Base-by-base conservation (phyloP, 2,329 filamentous ascomycete species). In the Periglandula ipomoeae region DNA sequence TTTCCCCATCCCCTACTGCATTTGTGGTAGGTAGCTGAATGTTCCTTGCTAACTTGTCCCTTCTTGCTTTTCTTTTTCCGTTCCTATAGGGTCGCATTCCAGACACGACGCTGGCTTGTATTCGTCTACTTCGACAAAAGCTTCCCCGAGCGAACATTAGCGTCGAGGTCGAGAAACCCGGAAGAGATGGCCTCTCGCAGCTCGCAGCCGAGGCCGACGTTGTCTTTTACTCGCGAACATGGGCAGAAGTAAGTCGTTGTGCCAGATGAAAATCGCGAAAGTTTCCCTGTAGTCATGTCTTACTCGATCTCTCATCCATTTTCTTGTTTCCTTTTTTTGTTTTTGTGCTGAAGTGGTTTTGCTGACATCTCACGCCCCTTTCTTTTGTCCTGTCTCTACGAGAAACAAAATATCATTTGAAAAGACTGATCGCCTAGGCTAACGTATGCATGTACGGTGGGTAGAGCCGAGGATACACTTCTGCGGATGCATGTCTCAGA, bases 161-260 rank as follows among this genome's bases (percentile, higher is more conserved):
- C 61, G 79, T 88, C 47, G 85, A 89, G 63, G 68, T 85, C 38
- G 85, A 89, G 66, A 88, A 86, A 61, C 84, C 84, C 2, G 73
- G 71, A 11, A 74, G 85, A 10, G 62, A 65, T 24, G 82, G 81
- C 2, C 70, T 88, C 48, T 65, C 70, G 44, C 70, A 76, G 24
- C 71, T 87, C 43, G 82, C 82, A 23, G 69, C 70, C 34, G 70
- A 75, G 55, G 84, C 82, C 22, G 81, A 88, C 58, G 74, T 86
- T 17, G 78, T 88, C n/a, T 87, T 88, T 61, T 88, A 84, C 65
- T 86, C 84, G 11, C 78, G 75, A 57, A 73, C 71, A 45, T 89
- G 85, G 84, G 84, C 84, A 51, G 75, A 82, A 69, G 82, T 84
- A 65, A 65, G 63, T 55, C 26, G 6, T 27, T 11, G 5, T 27